Evolutionary conservation across 306 rosid genomes (phyloP).

Genomic region (Crotalaria pallida): DNA sequence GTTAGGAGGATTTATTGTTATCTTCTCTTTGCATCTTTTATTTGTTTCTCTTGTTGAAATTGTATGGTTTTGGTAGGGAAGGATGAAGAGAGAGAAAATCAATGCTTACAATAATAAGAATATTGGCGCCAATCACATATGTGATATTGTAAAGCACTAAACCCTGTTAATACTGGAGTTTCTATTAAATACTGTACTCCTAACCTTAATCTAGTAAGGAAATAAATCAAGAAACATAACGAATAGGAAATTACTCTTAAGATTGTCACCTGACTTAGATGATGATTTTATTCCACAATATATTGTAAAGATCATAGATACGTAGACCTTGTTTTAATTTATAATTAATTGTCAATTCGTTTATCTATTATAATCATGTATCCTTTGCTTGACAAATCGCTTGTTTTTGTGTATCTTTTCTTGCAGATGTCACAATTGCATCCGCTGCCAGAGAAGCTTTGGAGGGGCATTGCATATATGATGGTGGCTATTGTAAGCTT

Average conservation of each 20-base stretch:
- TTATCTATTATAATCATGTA: background rate
- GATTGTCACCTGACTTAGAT: too few relatives aligned
- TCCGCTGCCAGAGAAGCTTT: constrained; percentile 83
- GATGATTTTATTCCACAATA: too few relatives aligned
- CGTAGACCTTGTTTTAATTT: background rate
- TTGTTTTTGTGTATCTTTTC: background rate
- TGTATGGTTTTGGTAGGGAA: background rate
- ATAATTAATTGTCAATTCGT: background rate
- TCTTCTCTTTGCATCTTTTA: background rate
- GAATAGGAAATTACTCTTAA: too few relatives aligned
- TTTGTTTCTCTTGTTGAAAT: background rate
- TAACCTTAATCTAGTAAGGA: too few relatives aligned
- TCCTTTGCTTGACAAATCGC: background rate
- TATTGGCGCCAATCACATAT: too few relatives aligned
- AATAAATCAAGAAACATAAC: too few relatives aligned
- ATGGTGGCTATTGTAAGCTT: constrained; percentile 99
- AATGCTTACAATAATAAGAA: too few relatives aligned
- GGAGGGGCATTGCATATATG: constrained; percentile 97
- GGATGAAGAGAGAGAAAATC: background rate
- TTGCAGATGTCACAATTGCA: constrained; percentile 59
- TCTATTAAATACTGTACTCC: too few relatives aligned
- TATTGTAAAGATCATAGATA: background rate
- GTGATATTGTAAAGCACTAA: too few relatives aligned
- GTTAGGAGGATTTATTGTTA: background rate
- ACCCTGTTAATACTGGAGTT: too few relatives aligned